A percentile compares a stretch with the other conserved stretches of the same genome.
Conservation (phyloP, 495 filamentous ascomycete genomes). For the Xylaria curta region DNA sequence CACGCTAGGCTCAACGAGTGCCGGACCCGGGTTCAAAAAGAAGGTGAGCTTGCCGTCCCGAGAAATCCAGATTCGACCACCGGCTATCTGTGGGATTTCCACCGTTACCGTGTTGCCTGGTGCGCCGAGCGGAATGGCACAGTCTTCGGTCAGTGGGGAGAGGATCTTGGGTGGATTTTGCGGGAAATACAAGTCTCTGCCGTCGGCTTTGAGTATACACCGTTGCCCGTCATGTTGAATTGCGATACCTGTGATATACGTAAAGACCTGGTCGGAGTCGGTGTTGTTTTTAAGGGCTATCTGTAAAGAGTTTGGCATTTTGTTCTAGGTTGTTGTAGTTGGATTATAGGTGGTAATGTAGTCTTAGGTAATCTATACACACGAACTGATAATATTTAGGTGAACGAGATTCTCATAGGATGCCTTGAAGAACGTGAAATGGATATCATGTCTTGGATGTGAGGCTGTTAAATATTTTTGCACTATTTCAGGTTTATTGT, state of each 20-base stretch:
- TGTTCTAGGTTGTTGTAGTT: slow-evolving; percentile 18
- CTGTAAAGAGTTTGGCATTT: slow-evolving; percentile 50
- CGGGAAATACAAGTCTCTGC: slow-evolving; percentile 46
- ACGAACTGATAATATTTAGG: neutral
- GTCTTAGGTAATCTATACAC: slow-evolving; percentile 2
- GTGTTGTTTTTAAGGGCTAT: slow-evolving; percentile 49
- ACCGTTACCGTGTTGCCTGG: slow-evolving; percentile 65
- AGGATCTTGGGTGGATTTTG: slow-evolving; percentile 44
- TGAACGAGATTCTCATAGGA: neutral
- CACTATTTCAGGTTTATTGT: slow-evolving; percentile 2
- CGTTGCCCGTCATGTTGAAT: slow-evolving; percentile 45
- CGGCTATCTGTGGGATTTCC: slow-evolving; percentile 72
- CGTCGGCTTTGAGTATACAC: slow-evolving; percentile 45
- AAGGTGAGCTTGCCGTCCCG: slow-evolving; percentile 68
- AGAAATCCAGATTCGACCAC: slow-evolving; percentile 74
- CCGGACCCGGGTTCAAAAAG: slow-evolving; percentile 72
- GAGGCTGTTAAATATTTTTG: neutral
- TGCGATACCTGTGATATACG: slow-evolving; percentile 54
- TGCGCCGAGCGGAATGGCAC: slow-evolving; percentile 69
- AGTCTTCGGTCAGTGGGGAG: slow-evolving; percentile 62
- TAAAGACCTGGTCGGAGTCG: slow-evolving; percentile 40
- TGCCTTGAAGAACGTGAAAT: too few relatives aligned
- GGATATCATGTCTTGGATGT: slow-evolving; percentile 3
- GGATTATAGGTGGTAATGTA: neutral
- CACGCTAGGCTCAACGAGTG: slow-evolving; percentile 76